A percentile compares a stretch with the other conserved stretches of the same genome.
phyloP scores from a whole-genome alignment of 371 early-diverging fungal species.

The Lichtheimia corymbifera region DNA sequence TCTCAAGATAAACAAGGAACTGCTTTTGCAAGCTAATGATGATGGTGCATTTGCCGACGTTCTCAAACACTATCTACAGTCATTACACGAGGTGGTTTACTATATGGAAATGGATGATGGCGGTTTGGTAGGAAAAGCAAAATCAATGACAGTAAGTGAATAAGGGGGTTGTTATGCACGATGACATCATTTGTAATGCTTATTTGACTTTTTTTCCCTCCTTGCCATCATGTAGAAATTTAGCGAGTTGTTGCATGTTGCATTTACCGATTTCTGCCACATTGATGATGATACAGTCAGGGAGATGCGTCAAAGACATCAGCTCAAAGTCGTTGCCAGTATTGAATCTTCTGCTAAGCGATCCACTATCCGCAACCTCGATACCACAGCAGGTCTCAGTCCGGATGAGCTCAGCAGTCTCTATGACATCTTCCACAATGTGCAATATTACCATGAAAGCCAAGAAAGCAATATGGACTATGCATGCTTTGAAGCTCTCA shows the following conservation, averaged over 20 bases:
- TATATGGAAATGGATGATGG: neutral
- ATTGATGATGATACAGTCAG: conserved; percentile 78
- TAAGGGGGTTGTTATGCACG: neutral
- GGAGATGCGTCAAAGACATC: conserved; percentile 82
- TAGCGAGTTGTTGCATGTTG: conserved; percentile 86
- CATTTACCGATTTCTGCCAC: conserved; percentile 87
- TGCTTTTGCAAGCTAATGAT: neutral
- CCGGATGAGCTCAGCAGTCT: conserved; percentile 84
- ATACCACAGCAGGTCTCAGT: conserved; percentile 71
- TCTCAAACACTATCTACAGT: neutral
- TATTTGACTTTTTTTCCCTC: neutral
- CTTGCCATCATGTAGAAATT: conserved; percentile 71
- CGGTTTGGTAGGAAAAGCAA: neutral
- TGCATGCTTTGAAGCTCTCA: conserved; percentile 35
- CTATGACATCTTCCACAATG: conserved; percentile 87
- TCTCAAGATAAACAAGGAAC: neutral
- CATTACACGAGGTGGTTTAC: neutral
- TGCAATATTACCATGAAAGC: conserved; percentile 70
- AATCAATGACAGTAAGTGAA: neutral
- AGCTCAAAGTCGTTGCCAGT: conserved; percentile 91
- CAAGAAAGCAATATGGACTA: conserved; percentile 34
- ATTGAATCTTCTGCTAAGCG: conserved; percentile 93
- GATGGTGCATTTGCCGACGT: neutral
- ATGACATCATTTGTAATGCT: too few relatives aligned
- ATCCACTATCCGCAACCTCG: conserved; percentile 79